phyloP scores from a whole-genome alignment of 148 eudicot species.

The Vaccinium vitisidaea region DNA sequence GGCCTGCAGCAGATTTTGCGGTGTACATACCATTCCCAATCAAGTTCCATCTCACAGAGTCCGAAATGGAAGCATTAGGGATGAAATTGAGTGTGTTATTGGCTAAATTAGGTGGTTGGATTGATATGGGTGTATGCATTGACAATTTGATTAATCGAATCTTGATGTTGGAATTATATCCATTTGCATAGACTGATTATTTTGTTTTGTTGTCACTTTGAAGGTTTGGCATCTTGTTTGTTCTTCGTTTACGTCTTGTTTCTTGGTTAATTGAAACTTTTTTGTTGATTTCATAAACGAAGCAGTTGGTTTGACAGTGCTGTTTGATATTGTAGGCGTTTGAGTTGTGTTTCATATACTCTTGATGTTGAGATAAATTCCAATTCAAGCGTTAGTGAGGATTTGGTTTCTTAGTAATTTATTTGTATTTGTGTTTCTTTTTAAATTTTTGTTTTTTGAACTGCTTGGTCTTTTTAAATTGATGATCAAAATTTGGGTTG shows the following conservation, averaged over 20 bases:
- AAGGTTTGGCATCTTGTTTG: neutral
- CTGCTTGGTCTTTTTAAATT: too few species aligned
- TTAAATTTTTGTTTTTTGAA: too few species aligned
- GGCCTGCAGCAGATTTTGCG: too few species aligned
- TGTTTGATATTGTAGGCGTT: neutral
- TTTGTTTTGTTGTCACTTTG: neutral
- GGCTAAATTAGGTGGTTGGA: neutral
- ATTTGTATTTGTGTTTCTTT: neutral
- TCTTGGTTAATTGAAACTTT: neutral
- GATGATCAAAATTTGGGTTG: neutral
- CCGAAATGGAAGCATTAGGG: too few species aligned
- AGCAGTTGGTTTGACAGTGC: neutral
- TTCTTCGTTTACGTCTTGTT: neutral
- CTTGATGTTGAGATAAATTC: neutral
- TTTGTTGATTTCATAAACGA: neutral
- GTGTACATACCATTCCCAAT: too few species aligned
- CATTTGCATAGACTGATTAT: too few species aligned
- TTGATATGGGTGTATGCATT: neutral
- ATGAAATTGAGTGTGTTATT: neutral
- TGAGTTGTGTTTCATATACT: neutral
- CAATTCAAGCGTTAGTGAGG: neutral
- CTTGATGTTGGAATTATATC: neutral
- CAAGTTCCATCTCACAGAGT: too few species aligned
- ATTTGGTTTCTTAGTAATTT: neutral
- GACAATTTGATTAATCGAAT: neutral